Conservation (phyloP, 1,139 yeast genomes). For the Candida neerlandica region DNA sequence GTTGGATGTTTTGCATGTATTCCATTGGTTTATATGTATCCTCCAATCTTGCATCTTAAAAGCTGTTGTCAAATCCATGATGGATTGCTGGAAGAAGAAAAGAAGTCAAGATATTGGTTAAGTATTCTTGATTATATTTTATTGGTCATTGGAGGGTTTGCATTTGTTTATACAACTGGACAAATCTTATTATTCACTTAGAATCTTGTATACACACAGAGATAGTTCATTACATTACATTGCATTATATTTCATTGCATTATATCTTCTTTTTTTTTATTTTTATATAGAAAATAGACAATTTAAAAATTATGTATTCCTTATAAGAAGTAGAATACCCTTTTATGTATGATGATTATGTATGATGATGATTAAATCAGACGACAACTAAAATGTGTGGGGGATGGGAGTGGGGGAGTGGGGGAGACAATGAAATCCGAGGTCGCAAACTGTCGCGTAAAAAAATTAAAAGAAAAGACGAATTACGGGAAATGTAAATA, state of each 20-base stretch:
- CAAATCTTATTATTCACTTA: constrained; percentile 42
- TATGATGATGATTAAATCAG: no score
- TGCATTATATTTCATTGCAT: no score
- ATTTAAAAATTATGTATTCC: background rate
- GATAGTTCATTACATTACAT: no score
- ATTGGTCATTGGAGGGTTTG: constrained; percentile 56
- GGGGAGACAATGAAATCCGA: background rate
- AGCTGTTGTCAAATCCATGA: constrained; percentile 33
- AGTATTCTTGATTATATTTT: constrained; percentile 48
- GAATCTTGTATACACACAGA: background rate
- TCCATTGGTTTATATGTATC: constrained; percentile 81
- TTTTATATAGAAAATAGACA: background rate
- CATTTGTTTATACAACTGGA: constrained; percentile 67
- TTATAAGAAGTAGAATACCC: no score
- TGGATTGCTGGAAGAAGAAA: constrained; percentile 20
- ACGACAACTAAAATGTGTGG: no score
- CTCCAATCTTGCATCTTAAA: constrained; percentile 67
- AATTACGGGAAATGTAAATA: background rate
- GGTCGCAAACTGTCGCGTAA: constrained; percentile 1
- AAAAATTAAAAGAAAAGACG: background rate
- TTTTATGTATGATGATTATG: no score
- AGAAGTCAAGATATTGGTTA: constrained; percentile 26
- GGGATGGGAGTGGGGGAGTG: no score
- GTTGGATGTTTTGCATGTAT: constrained; percentile 83
- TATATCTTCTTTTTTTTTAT: no score